Evolutionary conservation across 192 early-diverging fungal species (phyloP), one percentile per base, ranked within the genome.

Genomic region (Phycomyces nitens): DNA sequence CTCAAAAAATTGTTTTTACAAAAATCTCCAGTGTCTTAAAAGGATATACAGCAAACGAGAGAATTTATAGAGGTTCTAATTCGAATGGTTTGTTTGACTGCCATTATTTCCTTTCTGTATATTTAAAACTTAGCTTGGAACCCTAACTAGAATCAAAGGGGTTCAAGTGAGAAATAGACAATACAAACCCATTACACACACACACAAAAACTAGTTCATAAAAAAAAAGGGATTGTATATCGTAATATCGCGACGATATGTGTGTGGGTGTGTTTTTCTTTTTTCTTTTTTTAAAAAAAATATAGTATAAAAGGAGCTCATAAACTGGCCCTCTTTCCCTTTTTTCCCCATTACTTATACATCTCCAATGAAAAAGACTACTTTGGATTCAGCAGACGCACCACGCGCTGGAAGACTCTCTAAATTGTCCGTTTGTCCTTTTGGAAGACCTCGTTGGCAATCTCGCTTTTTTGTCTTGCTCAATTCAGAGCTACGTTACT

Each of bases 381-480:
- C 12, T 47, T 14, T 47, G 15, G 44, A 47, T 47, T 14, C 18
- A 47, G 12, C 44, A 47, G 44, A 47, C 11, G 44, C 44, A 47
- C 44, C 44, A 47, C 44, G 44, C 44, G 44, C 44, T 47, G 44
- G 44, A 47, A 47, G 44, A 47, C 44, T 47, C 11, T 47, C 44
- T 29, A 34, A 56, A 29, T 34, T 56, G 5, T 34, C 3, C 3
- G 23, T 9, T 12, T 56, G 27, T 56, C 23, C 8, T 16, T 51
- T 60, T 50, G 53, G 55, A 58, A 56, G 55, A 40, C 62, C 60
- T 20, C 53, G 66, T 26, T 69, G 66, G 66, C 29, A 44, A 42
- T 69, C 53, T 24, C 59, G 60, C 3, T 69, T 56, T 34, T 61
- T 69, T 50, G 66, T 69, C 15, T 57, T 69, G 38, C 60, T 69